These are phyloP conservation scores for Camillea tinctor DNA, from an alignment of 2,329 filamentous ascomycete species.

Conservation along the genomic window DNA sequence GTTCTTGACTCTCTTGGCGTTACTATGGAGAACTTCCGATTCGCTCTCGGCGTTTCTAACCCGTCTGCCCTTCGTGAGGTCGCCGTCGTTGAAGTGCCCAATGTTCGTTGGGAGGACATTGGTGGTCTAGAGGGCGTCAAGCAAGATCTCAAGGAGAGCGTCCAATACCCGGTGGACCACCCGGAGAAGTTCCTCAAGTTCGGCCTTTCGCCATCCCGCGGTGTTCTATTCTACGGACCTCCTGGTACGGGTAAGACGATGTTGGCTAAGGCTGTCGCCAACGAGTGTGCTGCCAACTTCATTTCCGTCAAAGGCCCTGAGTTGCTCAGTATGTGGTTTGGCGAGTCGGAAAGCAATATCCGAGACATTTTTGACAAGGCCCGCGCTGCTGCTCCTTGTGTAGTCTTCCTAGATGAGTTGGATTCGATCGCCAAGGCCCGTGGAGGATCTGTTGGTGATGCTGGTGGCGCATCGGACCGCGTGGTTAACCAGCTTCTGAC, in stretches of 20 bases:
- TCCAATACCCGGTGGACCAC: constrained; percentile 98
- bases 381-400: constrained; percentile 93
- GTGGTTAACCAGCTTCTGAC: constrained; percentile 99
- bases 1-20: constrained; percentile 97
- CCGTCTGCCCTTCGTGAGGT: constrained; percentile 98
- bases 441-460: constrained; percentile 94
- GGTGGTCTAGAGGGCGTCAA: constrained; percentile 98
- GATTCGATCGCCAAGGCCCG: constrained; percentile 99
- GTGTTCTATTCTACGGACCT: constrained; percentile 98
- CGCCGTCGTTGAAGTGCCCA: constrained; percentile 97
- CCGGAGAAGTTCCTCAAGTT: constrained; percentile 99
- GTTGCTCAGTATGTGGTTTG: constrained; percentile 99
- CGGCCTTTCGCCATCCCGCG: constrained; percentile 92
- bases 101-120: constrained; percentile 99
- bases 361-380: constrained; percentile 99
- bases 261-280: constrained; percentile 98
- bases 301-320: constrained; percentile 99
- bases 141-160: constrained; percentile 97
- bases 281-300: constrained; percentile 99
- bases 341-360: constrained; percentile 99
- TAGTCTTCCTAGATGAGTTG: constrained; percentile 97
- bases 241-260: constrained; percentile 99
- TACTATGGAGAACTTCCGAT: constrained; percentile 99
- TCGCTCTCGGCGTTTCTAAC: constrained; percentile 96
- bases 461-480: constrained; percentile 97